phyloP scores from a whole-genome alignment of 1,139 yeast genomes.

The Kurtzmaniella natalensis region DNA sequence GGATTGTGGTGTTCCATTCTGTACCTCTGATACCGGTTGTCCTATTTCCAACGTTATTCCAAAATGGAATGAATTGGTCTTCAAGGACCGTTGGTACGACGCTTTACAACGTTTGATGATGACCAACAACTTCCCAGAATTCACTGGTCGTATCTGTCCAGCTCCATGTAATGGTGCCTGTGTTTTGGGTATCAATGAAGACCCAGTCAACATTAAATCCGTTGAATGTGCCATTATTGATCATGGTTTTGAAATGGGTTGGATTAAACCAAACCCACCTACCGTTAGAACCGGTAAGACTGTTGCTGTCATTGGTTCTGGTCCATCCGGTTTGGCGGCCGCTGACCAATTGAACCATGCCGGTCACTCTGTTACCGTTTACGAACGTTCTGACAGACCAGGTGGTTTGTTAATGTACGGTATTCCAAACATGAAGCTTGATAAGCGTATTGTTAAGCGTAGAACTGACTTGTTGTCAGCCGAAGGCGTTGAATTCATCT shows the following conservation, averaged over 20 bases:
- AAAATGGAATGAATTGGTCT: conserved; percentile 95
- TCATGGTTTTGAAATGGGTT: conserved; percentile 92
- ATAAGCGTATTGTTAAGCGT: conserved; percentile 86
- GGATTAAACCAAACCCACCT: conserved; percentile 89
- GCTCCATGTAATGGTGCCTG: conserved; percentile 99
- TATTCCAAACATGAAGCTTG: conserved; percentile 98
- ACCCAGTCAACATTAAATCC: conserved; percentile 95
- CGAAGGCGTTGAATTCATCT: conserved; percentile 80
- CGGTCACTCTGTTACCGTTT: conserved; percentile 87
- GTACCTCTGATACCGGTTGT: conserved; percentile 97
- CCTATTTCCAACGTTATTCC: conserved; percentile 97
- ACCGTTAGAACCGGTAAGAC: conserved; percentile 73
- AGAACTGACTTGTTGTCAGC: conserved; percentile 88
- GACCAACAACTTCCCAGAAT: conserved; percentile 98
- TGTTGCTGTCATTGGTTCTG: conserved; percentile 90
- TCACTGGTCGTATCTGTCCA: conserved; percentile 97
- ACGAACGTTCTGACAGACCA: conserved; percentile 90
- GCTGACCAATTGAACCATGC: conserved; percentile 97
- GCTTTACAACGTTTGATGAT: conserved; percentile 88
- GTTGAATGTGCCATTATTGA: conserved; percentile 96
- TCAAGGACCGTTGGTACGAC: conserved; percentile 91
- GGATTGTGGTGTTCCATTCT: conserved; percentile 99
- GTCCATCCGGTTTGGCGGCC: conserved; percentile 94
- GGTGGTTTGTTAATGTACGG: conserved; percentile 99
- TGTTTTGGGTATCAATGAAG: conserved; percentile 89